Base-by-base conservation (phyloP, 805 yeast genomes). In the Peterozyma xylosa region DNA sequence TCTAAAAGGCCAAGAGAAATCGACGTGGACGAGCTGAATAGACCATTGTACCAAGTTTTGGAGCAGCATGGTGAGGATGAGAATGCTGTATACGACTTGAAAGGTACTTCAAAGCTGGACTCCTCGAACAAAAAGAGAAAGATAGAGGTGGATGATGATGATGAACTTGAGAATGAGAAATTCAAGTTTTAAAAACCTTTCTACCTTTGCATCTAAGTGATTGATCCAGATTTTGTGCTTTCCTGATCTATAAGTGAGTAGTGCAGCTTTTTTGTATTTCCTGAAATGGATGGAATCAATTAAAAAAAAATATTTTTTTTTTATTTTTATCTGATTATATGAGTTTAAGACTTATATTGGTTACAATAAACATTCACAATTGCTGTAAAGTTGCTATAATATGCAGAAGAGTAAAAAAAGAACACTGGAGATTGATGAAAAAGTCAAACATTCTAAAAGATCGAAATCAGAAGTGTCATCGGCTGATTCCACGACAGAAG, bases 11-110 rank as follows among this genome's bases (percentile, higher is more conserved):
- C 43, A 34, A 33, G 35, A 32, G 48, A 37, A 9, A 42, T 41
- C 3, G 51, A 44, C 5, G 54, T 35, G 14, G 53, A 52, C 9
- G 58, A 53, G 11, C 32, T 21, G 29, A 47, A 45, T 1, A 51
- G 51, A 35, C 52, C 56, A 7, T 49, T 67, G 11, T 69, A 61
- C 45, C 54, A 58, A 2, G 65, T 68, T 9, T 48, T 68, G 16
- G 53, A 62, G 21, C 60, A 59, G 30, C 52, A 49, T 13, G 34
- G 34, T 13, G 34, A 32, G 15, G 34, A 32, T 9, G 15, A 11
- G 9, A 32, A 32, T 14, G 15, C 34, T 13, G 9, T 5, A 9
- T 32, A 32, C 34, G 15, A 32, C 9, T 32, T 32, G 15, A 14
- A 32, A 5, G 34, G 15, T 13, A 5, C 34, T 32, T 5, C 5